Base-by-base conservation (phyloP, 768 basidiomycete genomes). In the Boletus rubroflammeus region DNA sequence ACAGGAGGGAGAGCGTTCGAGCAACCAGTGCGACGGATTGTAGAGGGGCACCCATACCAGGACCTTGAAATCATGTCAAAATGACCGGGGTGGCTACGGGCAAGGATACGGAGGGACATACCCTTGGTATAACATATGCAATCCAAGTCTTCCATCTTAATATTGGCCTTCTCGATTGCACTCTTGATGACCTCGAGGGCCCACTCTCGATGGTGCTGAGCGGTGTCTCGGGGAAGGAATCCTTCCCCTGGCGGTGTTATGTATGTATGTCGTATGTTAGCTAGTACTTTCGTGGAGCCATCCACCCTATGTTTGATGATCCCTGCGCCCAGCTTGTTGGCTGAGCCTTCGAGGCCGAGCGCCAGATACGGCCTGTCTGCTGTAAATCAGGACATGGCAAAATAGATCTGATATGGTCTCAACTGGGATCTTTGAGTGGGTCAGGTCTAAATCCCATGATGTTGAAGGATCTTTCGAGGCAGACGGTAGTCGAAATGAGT, bases 121-220 rank as follows among this genome's bases (percentile, higher is more conserved):
- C 96, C 97, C 79, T 98, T 94, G 5, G 97, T 99, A 68, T 86
- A 99, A 65, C 95, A 98, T 39, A 99, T 95, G 61, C 94, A 97
- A 65, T 98, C 90, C 40, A 98, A 60, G 59, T 95, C 86, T 56
- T 84, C 77, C 63, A 98, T 80, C 10, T 79, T 81, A 11, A 91
- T 72, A 0, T 76, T 75, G 4, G 93, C 91, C 53, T 85, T 78
- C 25, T 72, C 72, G 28, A 97, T 65, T 21, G 90, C 88, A 62
- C 90, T 83, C 45, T 83, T 80, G 60, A 98, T 86, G 15, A 99
- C 86, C 51, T 80, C 80, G 51, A 91, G 73, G 1, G 81, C 84
- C 97, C 97, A 98, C 70, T 97, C 83, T 42, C 95, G 85, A 74
- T 99, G 97, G 65, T 98, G 97, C 52, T 88, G 78, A 2, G 97